Evolutionary conservation across 805 yeast genomes (phyloP).

Genomic region (Suhomyces faveliae): DNA sequence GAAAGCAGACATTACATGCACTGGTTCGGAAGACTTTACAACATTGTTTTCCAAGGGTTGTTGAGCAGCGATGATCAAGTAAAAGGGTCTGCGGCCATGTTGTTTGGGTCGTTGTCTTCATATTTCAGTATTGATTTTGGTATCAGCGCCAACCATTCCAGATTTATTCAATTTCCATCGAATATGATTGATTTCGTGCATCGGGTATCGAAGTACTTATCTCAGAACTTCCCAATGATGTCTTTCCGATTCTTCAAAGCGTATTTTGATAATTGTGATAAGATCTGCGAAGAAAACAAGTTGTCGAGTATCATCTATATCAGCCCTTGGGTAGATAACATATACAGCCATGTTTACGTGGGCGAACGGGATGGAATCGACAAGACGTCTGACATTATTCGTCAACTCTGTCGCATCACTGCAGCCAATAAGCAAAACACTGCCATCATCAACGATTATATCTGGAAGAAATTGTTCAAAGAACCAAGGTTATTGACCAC

Average conservation of each 20-base stretch:
- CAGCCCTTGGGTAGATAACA: conserved; percentile 74
- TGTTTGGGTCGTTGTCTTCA: conserved; percentile 60
- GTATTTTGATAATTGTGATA: conserved; percentile 42
- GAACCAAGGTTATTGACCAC: conserved; percentile 59
- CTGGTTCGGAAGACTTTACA: conserved; percentile 59
- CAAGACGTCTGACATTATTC: conserved; percentile 56
- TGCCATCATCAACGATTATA: conserved; percentile 52
- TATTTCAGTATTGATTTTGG: conserved; percentile 63
- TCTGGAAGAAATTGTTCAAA: conserved; percentile 66
- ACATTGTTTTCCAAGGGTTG: conserved; percentile 67
- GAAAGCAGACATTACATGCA: conserved; percentile 23
- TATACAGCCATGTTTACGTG: conserved; percentile 55
- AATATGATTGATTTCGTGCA: conserved; percentile 63
- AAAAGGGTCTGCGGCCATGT: conserved; percentile 59
- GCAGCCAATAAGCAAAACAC: conserved; percentile 47
- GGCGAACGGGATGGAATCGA: conserved; percentile 61
- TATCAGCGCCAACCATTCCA: conserved; percentile 50
- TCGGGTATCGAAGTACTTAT: conserved; percentile 54
- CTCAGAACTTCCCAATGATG: conserved; percentile 54
- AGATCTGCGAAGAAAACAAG: conserved; percentile 31
- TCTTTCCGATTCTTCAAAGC: conserved; percentile 62
- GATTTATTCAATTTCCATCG: conserved; percentile 65
- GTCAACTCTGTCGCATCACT: conserved; percentile 61
- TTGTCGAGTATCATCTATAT: conserved; percentile 50
- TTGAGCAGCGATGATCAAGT: conserved; percentile 58